Evolutionary conservation across 1,139 yeast species (phyloP).

Genomic region (Wickerhamomyces sp.): DNA sequence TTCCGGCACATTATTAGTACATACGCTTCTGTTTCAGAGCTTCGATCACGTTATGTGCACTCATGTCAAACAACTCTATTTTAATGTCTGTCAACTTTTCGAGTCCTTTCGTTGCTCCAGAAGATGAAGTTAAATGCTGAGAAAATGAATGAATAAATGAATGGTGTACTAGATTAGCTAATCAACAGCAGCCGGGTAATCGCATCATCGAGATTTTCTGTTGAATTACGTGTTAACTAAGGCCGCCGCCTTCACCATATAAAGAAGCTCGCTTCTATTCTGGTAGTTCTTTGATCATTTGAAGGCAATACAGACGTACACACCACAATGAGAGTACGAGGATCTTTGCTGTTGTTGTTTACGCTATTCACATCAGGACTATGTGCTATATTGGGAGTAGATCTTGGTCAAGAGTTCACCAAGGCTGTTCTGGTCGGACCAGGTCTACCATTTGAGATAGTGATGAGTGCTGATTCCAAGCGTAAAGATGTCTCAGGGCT

Average conservation of each 20-base stretch:
- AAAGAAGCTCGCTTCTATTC: no score
- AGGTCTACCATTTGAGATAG: conserved; percentile 80
- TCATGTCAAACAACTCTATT: conserved; percentile 8
- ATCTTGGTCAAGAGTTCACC: conserved; percentile 83
- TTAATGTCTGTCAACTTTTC: no score
- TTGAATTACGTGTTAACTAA: no score
- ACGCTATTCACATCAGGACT: conserved; percentile 14
- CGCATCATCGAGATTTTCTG: no score
- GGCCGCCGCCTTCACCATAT: no score
- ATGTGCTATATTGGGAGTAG: conserved; percentile 80
- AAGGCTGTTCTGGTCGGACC: conserved; percentile 92
- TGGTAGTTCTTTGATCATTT: not conserved
- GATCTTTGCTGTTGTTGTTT: not conserved
- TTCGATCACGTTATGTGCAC: conserved; percentile 17
- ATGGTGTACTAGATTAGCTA: no score
- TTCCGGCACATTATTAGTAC: conserved; percentile 2
- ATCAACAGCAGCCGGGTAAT: no score
- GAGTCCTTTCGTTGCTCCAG: no score
- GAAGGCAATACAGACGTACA: no score
- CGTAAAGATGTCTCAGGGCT: conserved; percentile 83
- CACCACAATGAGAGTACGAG: conserved; percentile 5
- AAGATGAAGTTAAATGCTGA: no score
- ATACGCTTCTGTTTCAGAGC: conserved; percentile 21
- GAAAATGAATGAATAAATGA: no score
- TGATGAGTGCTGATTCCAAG: conserved; percentile 85